phyloP scores from a whole-genome alignment of 225 moss, liverwort and hornwort species.

The Pseudisothecium myosuroides region DNA sequence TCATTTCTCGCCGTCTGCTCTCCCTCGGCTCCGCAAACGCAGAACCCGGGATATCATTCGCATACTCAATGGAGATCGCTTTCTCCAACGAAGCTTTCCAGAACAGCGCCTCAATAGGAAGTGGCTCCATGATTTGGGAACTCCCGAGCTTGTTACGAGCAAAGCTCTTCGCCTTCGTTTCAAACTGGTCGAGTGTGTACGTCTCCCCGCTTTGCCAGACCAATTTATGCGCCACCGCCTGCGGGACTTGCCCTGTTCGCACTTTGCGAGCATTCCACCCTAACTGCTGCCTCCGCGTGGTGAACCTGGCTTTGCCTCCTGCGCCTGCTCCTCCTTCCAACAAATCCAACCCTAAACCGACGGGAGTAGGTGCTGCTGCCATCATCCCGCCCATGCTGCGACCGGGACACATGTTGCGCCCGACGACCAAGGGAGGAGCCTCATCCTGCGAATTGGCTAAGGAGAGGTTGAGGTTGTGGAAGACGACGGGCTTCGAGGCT shows the following conservation, averaged over 20 bases:
- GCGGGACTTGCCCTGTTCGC: slow-evolving; percentile 37
- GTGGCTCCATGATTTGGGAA: slow-evolving; percentile 16
- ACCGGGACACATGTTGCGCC: slow-evolving; percentile 50
- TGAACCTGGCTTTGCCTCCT: slow-evolving; percentile 56
- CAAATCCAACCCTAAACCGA: slow-evolving; percentile 13
- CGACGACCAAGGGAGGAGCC: background rate
- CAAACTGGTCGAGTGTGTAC: slow-evolving; percentile 85
- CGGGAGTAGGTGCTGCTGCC: background rate
- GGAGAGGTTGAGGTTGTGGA: slow-evolving; percentile 67
- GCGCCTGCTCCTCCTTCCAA: slow-evolving; percentile 6
- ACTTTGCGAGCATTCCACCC: slow-evolving; percentile 77
- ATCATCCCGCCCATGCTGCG: slow-evolving; percentile 61
- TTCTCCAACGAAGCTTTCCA: slow-evolving; percentile 85
- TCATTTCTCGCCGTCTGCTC: slow-evolving; percentile 10
- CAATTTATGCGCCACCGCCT: slow-evolving; percentile 75
- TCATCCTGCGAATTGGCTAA: slow-evolving; percentile 47
- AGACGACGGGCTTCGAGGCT: slow-evolving; percentile 65
- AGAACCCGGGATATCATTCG: slow-evolving; percentile 91
- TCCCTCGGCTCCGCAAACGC: slow-evolving; percentile 71
- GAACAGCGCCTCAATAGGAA: slow-evolving; percentile 28
- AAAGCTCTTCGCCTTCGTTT: slow-evolving; percentile 69
- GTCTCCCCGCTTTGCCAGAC: slow-evolving; percentile 98
- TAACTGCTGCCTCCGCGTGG: slow-evolving; percentile 87
- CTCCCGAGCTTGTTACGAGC: slow-evolving; percentile 64
- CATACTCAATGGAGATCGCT: slow-evolving; percentile 83